These are phyloP conservation scores for Aspergillus pseudoglaucus DNA, from an alignment of 2,329 filamentous ascomycete species.

Conservation along the genomic window DNA sequence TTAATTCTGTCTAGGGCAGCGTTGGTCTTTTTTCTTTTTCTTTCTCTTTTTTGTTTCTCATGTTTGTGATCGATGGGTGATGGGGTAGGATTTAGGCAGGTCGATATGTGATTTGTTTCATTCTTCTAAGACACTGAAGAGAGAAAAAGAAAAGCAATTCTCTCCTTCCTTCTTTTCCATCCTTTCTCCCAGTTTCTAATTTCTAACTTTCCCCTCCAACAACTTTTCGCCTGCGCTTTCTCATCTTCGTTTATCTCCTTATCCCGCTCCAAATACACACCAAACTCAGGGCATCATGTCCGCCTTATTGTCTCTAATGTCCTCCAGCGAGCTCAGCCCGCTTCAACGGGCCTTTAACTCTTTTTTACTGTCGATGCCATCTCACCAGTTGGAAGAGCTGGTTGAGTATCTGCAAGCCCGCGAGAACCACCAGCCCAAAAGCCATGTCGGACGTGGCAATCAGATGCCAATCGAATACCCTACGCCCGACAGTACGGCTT, in stretches of 20 bases:
- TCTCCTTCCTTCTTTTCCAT: background rate
- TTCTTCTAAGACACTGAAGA: background rate
- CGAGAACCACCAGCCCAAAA: slow-evolving; percentile 2
- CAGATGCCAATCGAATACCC: background rate
- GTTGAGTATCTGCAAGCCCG: slow-evolving; percentile 12
- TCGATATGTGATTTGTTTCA: background rate
- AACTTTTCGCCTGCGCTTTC: background rate
- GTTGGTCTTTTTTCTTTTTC: too few relatives aligned
- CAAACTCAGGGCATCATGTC: slow-evolving; percentile 7
- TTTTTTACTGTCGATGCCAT: slow-evolving; percentile 20
- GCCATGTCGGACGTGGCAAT: slow-evolving; percentile 2
- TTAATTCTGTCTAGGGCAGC: too few relatives aligned
- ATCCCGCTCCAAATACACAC: background rate
- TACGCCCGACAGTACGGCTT: background rate
- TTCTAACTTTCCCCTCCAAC: background rate
- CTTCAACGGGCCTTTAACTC: slow-evolving; percentile 21
- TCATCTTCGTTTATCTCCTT: background rate
- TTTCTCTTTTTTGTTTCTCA: background rate
- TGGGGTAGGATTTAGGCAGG: background rate
- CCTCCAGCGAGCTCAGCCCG: slow-evolving; percentile 1
- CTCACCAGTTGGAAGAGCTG: slow-evolving; percentile 16
- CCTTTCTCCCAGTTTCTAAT: background rate
- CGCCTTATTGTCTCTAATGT: slow-evolving; percentile 7
- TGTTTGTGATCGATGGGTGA: background rate
- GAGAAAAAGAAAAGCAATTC: slow-evolving; percentile 1